Conservation (phyloP, 164 flowering plant species). For the Malania oleifera region DNA sequence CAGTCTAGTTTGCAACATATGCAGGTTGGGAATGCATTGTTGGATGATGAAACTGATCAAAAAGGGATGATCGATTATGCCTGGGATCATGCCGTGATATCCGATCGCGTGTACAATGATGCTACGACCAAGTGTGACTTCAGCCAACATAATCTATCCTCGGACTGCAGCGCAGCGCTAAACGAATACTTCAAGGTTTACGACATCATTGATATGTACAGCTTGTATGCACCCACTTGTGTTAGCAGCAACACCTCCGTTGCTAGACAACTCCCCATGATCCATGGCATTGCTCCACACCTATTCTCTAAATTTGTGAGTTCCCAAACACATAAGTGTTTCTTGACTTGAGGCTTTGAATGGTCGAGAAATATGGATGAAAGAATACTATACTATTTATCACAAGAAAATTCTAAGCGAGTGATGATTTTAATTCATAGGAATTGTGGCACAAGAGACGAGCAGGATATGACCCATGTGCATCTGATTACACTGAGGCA, state of each 20-base stretch:
- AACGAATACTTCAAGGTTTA: conserved; percentile 43
- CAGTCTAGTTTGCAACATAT: too few species aligned
- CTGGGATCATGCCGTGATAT: conserved; percentile 78
- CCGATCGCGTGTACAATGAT: conserved; percentile 39
- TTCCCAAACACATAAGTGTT: too few species aligned
- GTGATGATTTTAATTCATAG: conserved; percentile 16
- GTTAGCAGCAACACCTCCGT: conserved; percentile 9
- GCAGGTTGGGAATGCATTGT: conserved; percentile 74
- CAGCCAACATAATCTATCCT: conserved; percentile 6
- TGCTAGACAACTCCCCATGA: conserved; percentile 14
- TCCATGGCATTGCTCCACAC: conserved; percentile 38
- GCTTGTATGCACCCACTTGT: conserved; percentile 64
- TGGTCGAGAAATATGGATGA: too few species aligned
- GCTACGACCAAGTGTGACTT: conserved; percentile 50
- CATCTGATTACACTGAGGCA: conserved; percentile 29
- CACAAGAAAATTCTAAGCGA: too few species aligned
- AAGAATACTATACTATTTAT: too few species aligned
- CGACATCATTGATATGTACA: conserved; percentile 71
- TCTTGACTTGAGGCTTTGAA: too few species aligned
- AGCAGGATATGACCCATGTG: conserved; percentile 64
- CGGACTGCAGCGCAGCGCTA: conserved; percentile 29
- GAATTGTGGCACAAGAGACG: conserved; percentile 32
- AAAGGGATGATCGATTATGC: conserved; percentile 74
- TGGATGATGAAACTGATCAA: conserved; percentile 62
- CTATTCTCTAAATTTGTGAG: conserved; percentile 46